Evolutionary conservation across 352 stramenopile genomes (phyloP).

Genomic region (Phytophthora palmivora): DNA sequence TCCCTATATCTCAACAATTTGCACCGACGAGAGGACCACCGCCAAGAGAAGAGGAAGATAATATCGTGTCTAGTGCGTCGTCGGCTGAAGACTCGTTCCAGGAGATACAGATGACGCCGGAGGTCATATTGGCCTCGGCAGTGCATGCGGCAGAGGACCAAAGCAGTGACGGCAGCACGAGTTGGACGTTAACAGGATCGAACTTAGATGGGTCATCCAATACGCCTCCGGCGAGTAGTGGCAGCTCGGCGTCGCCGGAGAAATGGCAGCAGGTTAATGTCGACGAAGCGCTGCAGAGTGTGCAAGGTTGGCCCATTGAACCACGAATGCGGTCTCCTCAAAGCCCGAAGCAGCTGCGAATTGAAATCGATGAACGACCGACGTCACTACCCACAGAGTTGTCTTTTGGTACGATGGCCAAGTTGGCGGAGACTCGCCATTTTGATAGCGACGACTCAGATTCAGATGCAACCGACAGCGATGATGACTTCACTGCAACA

Average conservation of each 20-base stretch:
- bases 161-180: constrained; percentile 18
- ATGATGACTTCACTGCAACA: constrained; percentile 4
- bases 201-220: constrained; percentile 17
- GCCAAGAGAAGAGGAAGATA: constrained; percentile 21
- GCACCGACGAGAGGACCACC: constrained; percentile 23
- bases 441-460: constrained; percentile 43
- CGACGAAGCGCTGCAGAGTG: background rate
- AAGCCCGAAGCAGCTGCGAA: background rate
- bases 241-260: constrained; percentile 17
- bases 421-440: constrained; percentile 29
- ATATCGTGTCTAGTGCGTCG: constrained; percentile 18
- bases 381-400: constrained; percentile 14
- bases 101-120: constrained; percentile 23
- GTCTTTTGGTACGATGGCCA: constrained; percentile 35
- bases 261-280: constrained; percentile 6
- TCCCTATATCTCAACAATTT: constrained; percentile 34
- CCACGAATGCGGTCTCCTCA: background rate
- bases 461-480: constrained; percentile 14
- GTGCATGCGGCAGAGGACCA: constrained; percentile 22
- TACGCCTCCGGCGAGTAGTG: constrained; percentile 23
- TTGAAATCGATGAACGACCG: constrained; percentile 10
- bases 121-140: constrained; percentile 2
- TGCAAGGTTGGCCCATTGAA: constrained; percentile 2
- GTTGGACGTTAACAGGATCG: constrained; percentile 27
- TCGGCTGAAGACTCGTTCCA: constrained; percentile 27